phyloP scores from a whole-genome alignment of 768 basidiomycete genomes.

The Suillus bovinus region DNA sequence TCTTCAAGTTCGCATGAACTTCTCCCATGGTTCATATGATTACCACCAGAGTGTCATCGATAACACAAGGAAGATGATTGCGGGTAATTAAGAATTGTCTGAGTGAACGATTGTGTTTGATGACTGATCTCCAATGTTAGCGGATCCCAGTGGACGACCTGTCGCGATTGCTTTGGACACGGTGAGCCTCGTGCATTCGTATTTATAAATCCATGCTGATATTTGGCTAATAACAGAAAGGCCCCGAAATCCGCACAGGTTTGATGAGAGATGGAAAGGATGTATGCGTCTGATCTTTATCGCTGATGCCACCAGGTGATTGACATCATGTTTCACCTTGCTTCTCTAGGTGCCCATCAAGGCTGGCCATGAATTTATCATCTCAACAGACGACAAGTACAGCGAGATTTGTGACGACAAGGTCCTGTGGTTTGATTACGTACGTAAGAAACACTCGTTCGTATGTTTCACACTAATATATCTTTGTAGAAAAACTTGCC shows the following conservation, averaged over 20 bases:
- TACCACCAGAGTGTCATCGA: slow-evolving; percentile 99
- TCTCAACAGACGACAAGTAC: slow-evolving; percentile 84
- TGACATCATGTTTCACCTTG: slow-evolving; percentile 8
- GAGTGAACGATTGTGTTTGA: neutral
- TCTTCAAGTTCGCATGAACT: slow-evolving; percentile 95
- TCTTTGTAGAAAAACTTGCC: slow-evolving; percentile 74
- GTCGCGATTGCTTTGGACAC: slow-evolving; percentile 98
- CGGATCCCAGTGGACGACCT: slow-evolving; percentile 78
- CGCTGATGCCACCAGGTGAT: neutral
- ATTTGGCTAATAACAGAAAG: slow-evolving; percentile 64
- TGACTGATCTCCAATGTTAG: slow-evolving; percentile 36
- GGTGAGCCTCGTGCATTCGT: slow-evolving; percentile 43
- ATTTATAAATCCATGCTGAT: slow-evolving; percentile 1
- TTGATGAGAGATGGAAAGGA: slow-evolving; percentile 85
- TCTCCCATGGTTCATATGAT: slow-evolving; percentile 97
- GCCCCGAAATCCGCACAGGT: slow-evolving; percentile 98
- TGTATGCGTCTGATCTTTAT: slow-evolving; percentile 48
- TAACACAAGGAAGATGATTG: slow-evolving; percentile 88
- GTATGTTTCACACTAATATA: slow-evolving; percentile 3
- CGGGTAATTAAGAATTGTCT: slow-evolving; percentile 46
- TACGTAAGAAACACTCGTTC: slow-evolving; percentile 39
- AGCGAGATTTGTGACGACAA: slow-evolving; percentile 80
- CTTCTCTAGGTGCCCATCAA: slow-evolving; percentile 66
- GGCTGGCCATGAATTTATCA: slow-evolving; percentile 92
- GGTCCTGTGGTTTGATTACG: slow-evolving; percentile 91